Evolutionary conservation across 164 flowering plant species (phyloP), one percentile per base, ranked within the genome.

Genomic region (Euptelea pleiosperma): DNA sequence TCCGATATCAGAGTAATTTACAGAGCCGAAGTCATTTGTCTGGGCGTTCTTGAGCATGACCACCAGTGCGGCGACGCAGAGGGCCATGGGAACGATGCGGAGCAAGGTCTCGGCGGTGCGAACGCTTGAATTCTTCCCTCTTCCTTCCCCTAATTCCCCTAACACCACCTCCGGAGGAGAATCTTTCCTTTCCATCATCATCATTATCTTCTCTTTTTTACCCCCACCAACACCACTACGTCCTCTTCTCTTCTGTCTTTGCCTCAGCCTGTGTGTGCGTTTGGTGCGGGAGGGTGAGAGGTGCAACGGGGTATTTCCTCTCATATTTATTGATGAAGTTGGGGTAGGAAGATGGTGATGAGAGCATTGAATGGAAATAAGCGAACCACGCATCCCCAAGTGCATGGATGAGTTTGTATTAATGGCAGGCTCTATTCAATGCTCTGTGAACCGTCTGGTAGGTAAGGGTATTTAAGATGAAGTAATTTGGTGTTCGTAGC

Each of bases 11-110:
- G 81, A 67, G 66, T 82, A 92, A 40, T 85, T 74, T 18, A 87
- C 57, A 1, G 95, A 73, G 31, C 93, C 98, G 57, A 42, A 92
- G 36, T 84, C 91, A 51, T 74, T 87, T 18, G 71, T 47, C 61
- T 85, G 66, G 22, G 88, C 65, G 56, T 79, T 75, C 60, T 83
- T 87, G 24, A 92, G 80, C 98, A 92, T 87, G 34, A 85, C 35
- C 5, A 87, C 75, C 9, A 92, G 85, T 0, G 98, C 92, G 0
- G 75, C 70, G 10, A 85, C 66, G 57, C 85, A 79, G 0, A 87
- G 76, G 10, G 65, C 91, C 79, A 87, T 62, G 0, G 98, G 92
- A 21, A 78, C 46, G 49, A 89, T 36, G 0, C 98, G 72, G 8
- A 88, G 76, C 62, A 82, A 25, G 0, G 89, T 77, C 77, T 92